Conservation (phyloP, 2,329 filamentous ascomycete species). For the Fusarium papillatum region DNA sequence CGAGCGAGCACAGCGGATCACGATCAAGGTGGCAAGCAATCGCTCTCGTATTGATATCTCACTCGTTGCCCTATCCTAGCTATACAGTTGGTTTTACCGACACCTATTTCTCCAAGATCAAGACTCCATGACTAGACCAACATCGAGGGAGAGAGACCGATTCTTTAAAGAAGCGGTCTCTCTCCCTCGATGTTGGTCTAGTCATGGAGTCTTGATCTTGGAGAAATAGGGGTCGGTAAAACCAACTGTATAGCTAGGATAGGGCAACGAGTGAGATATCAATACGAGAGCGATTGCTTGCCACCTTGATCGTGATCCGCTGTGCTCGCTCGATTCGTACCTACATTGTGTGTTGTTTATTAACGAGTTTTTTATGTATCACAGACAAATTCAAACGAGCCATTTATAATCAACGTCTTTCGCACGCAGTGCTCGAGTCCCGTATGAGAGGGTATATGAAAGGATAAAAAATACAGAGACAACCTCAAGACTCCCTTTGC, state of each 20-base stretch:
- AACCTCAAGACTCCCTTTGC: constrained; percentile 40
- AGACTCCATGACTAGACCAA: no score
- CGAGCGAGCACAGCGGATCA: no score
- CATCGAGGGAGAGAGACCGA: no score
- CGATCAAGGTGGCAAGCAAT: no score
- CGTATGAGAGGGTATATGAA: constrained; percentile 42
- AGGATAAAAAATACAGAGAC: constrained; percentile 34
- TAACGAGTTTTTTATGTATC: background rate
- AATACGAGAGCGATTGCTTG: constrained; percentile 31
- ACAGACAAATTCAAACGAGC: background rate
- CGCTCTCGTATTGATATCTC: no score
- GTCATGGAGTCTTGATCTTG: constrained; percentile 32
- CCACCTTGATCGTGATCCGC: background rate
- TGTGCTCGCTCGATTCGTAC: background rate
- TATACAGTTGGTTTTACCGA: no score
- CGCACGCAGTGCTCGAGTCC: constrained; percentile 14
- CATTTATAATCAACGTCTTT: constrained; percentile 7
- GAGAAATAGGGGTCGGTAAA: constrained; percentile 18
- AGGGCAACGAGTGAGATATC: constrained; percentile 26
- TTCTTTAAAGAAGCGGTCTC: constrained; percentile 13
- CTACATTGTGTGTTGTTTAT: background rate
- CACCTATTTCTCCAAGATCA: no score
- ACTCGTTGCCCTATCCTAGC: no score
- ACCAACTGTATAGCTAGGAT: constrained; percentile 35
- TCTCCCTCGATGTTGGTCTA: constrained; percentile 22